Conservation (phyloP, 768 basidiomycete genomes). For the Xerocomus potaroensis region DNA sequence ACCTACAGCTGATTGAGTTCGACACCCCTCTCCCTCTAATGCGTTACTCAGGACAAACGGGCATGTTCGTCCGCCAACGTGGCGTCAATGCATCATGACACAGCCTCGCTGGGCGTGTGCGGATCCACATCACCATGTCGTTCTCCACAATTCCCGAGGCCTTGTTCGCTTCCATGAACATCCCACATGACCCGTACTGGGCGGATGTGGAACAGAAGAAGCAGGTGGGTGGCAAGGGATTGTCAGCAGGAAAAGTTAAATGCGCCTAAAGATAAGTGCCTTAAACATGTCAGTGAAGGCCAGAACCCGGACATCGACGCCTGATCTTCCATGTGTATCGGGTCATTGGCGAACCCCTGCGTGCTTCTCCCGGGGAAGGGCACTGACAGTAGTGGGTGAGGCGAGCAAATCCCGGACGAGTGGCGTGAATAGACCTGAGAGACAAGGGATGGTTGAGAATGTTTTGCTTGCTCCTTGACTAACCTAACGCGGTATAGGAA, state of each 20-base stretch:
- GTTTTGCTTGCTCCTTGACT: constrained; percentile 34
- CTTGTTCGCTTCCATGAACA: not conserved
- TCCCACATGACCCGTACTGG: constrained; percentile 5
- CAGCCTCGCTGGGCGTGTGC: constrained; percentile 40
- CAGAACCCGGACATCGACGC: not conserved
- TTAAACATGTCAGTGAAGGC: constrained; percentile 3
- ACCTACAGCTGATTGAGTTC: too few relatives aligned
- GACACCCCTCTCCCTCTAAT: constrained; percentile 38
- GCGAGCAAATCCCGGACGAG: constrained; percentile 6
- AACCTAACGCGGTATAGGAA: constrained; percentile 43
- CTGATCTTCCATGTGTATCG: not conserved
- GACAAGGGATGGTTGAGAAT: constrained; percentile 44
- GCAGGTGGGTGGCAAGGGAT: constrained; percentile 30
- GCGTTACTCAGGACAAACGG: constrained; percentile 44
- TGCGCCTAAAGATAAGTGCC: constrained; percentile 5
- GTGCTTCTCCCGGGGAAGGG: constrained; percentile 20
- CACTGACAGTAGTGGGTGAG: constrained; percentile 12
- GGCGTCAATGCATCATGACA: constrained; percentile 40
- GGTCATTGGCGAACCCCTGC: not conserved
- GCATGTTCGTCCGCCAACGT: constrained; percentile 31
- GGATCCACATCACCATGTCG: constrained; percentile 24
- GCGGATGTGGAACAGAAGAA: constrained; percentile 12
- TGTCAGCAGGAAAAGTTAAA: constrained; percentile 28
- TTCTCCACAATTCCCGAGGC: constrained; percentile 14
- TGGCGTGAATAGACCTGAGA: constrained; percentile 34